Evolutionary conservation across 2,329 filamentous ascomycete genomes (phyloP), one percentile per base, ranked within the genome.

Genomic region (Aspergillus novoparasiticus): DNA sequence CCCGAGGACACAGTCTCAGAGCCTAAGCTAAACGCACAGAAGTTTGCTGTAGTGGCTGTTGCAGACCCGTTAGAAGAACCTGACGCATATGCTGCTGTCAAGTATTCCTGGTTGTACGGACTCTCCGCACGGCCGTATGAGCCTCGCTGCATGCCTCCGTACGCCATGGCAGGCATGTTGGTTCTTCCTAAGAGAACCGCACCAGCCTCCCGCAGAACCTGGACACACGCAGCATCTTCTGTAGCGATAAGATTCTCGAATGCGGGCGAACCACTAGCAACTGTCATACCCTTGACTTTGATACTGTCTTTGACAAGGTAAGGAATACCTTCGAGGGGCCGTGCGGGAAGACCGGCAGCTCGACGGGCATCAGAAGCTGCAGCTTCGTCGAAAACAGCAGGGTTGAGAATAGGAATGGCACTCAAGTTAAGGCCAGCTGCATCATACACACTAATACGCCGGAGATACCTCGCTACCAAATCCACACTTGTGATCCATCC

Each of bases 81-180:
- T 0, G 85, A 87, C 0, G 81, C 84, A 68, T 83, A 87, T 0
- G 84, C 85, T 3, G 84, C 84, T 0, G 85, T 79, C 2, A 86
- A 74, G 57, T 84, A 88, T 0, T 82, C 77, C 0, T 70, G 60
- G 57, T 87, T 87, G 67, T 88, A 88, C 0, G 86, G 85, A 28
- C 80, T 84, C 68, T 87, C 85, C 0, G 86, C 83, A 2, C 85
- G 78, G 0, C 86, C 85, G 63, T 86, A 86, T 0, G 85, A 65
- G 0, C 86, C 86, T 9, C 86, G 77, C 63, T 87, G 85, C 80
- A 86, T 86, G 0, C 86, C 86, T 0, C 85, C 85, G 26, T 82
- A 81, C 12, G 85, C 86, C 84, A 87, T 86, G 0, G 86, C 82
- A 0, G 84, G 86, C 82, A 87, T 86, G 61, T 88, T 89, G 0